Evolutionary conservation across 768 basidiomycete genomes (phyloP).

Genomic region (Dacryopinax spathularia): DNA sequence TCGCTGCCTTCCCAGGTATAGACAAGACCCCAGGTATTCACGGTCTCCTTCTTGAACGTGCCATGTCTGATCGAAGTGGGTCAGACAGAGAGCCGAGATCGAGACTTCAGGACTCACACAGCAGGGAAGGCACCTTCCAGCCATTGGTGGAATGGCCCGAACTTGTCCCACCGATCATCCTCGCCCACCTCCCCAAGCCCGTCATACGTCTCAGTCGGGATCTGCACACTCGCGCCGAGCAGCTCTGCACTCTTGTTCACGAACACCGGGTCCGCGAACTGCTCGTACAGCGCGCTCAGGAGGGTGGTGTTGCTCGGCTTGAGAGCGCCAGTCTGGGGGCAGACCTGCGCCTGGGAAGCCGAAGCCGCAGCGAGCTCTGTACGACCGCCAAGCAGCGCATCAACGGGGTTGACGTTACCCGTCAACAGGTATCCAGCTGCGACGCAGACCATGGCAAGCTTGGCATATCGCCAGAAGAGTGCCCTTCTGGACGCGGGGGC

Average conservation of each 20-base stretch:
- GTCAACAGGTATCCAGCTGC: background rate
- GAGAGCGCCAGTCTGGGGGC: background rate
- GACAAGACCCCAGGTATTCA: slow-evolving; percentile 62
- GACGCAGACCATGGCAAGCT: background rate
- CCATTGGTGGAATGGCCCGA: slow-evolving; percentile 41
- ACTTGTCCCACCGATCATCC: slow-evolving; percentile 36
- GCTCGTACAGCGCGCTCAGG: background rate
- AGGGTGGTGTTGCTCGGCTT: background rate
- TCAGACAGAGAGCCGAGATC: background rate
- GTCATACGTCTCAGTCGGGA: slow-evolving; percentile 21
- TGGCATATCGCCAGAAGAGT: background rate
- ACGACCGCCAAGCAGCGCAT: too few species aligned
- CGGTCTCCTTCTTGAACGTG: slow-evolving; percentile 45
- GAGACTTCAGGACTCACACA: slow-evolving; percentile 29
- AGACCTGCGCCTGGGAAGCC: too few species aligned
- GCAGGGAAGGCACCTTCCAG: slow-evolving; percentile 45
- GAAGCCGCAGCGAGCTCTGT: too few species aligned
- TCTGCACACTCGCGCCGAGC: slow-evolving; percentile 6
- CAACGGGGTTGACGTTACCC: background rate
- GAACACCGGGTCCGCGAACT: background rate
- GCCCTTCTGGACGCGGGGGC: background rate
- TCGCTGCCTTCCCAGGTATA: slow-evolving; percentile 60
- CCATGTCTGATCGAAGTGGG: slow-evolving; percentile 31
- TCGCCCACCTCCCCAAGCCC: slow-evolving; percentile 19
- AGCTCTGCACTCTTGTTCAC: background rate